Conservation (phyloP, 164 flowering plant species). For the Sedum album region DNA sequence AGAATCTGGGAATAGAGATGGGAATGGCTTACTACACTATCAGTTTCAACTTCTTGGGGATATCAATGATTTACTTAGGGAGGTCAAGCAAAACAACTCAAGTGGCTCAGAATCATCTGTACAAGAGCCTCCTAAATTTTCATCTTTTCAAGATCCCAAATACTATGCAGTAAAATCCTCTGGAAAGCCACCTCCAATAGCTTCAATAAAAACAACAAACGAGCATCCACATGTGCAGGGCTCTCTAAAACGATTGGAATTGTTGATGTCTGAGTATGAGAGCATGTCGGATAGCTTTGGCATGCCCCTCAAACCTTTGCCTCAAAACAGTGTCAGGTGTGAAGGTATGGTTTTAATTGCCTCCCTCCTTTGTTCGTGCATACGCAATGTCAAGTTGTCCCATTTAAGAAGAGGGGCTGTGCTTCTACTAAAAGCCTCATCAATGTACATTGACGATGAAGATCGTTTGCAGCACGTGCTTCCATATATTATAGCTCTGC, state of each 20-base stretch:
- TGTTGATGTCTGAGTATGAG: constrained; percentile 62
- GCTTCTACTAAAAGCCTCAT: constrained; percentile 59
- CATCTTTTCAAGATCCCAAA: constrained; percentile 21
- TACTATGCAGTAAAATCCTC: constrained; percentile 27
- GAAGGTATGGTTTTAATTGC: constrained; percentile 96
- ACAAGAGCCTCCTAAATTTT: constrained; percentile 22
- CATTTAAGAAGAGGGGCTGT: constrained; percentile 79
- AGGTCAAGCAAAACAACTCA: constrained; percentile 42
- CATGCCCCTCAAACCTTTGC: constrained; percentile 48
- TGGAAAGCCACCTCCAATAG: constrained; percentile 32
- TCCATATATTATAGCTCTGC: constrained; percentile 86
- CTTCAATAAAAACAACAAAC: constrained; percentile 38
- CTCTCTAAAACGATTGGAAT: constrained; percentile 41
- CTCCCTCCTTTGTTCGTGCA: constrained; percentile 85
- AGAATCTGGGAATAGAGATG: constrained; percentile 21
- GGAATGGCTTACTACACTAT: constrained; percentile 27
- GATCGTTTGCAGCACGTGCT: constrained; percentile 91
- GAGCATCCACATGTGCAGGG: constrained; percentile 46
- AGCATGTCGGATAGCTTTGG: constrained; percentile 66
- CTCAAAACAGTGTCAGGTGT: constrained; percentile 55
- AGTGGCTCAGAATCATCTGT: constrained; percentile 18
- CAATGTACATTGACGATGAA: constrained; percentile 86
- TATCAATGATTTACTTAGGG: constrained; percentile 41
- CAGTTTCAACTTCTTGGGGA: constrained; percentile 58
- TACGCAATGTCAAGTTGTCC: constrained; percentile 88